Evolutionary conservation across 257 asterid genomes (phyloP).

Genomic region (Gentiana macrophylla): DNA sequence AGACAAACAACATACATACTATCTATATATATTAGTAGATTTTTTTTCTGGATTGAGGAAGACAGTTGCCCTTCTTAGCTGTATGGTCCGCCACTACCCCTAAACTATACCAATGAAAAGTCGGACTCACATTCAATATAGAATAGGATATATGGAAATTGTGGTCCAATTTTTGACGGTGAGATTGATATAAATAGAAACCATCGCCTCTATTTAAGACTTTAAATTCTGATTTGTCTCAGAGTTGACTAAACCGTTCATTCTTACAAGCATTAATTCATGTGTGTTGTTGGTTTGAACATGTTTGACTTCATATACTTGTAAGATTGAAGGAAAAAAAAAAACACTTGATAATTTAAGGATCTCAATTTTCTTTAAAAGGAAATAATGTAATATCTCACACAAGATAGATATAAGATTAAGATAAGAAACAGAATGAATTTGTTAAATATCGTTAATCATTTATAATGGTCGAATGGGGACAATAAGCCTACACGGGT

Average conservation of each 20-base stretch:
- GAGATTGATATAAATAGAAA: constrained; percentile 3
- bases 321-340: not conserved
- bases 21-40: too few species aligned
- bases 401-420: too few species aligned
- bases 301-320: not conserved
- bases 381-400: too few species aligned
- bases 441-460: too few species aligned
- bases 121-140: constrained; percentile 48
- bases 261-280: not conserved
- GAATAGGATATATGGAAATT: constrained; percentile 37
- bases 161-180: constrained; percentile 40
- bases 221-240: not conserved
- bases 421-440: too few species aligned
- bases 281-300: not conserved
- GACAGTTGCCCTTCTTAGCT: too few species aligned
- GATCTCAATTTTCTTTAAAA: too few species aligned
- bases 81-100: not conserved
- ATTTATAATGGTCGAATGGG: too few species aligned
- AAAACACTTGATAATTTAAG: too few species aligned
- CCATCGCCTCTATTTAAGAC: constrained; percentile 18
- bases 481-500: too few species aligned
- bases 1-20: too few species aligned
- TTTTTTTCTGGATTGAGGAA: too few species aligned
- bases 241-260: not conserved
- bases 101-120: constrained; percentile 41